These are phyloP conservation scores for Colletotrichum noveboracense DNA, from an alignment of 2,329 filamentous ascomycete species.

Conservation along the genomic window DNA sequence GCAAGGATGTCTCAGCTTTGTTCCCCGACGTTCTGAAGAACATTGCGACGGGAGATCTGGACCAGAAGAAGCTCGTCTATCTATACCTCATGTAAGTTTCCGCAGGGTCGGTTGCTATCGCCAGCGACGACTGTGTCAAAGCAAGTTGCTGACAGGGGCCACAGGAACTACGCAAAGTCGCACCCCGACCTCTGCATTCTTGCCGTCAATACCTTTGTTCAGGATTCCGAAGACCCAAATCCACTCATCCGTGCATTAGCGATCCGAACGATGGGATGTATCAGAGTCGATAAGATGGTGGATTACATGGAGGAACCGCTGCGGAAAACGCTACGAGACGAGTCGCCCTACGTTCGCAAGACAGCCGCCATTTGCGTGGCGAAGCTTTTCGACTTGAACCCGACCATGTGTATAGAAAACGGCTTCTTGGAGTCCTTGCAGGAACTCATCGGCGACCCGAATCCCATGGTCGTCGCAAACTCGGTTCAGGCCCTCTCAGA, in stretches of 20 bases:
- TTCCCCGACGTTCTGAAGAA: conserved; percentile 99
- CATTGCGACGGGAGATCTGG: conserved; percentile 90
- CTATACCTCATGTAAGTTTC: conserved; percentile 89
- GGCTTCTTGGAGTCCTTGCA: conserved; percentile 93
- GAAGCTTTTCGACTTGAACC: conserved; percentile 96
- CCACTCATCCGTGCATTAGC: conserved; percentile 93
- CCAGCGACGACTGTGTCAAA: not conserved
- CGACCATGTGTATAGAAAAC: conserved; percentile 91
- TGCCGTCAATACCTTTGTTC: conserved; percentile 98
- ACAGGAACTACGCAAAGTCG: conserved; percentile 98
- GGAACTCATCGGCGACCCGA: conserved; percentile 95
- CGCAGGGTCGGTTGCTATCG: not conserved
- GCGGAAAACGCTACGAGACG: conserved; percentile 93
- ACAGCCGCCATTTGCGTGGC: conserved; percentile 97
- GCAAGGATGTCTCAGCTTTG: conserved; percentile 96
- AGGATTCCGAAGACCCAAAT: conserved; percentile 98
- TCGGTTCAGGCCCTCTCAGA: conserved; percentile 93
- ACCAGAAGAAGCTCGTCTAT: conserved; percentile 99
- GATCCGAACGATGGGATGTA: conserved; percentile 98
- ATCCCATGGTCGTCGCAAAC: conserved; percentile 99
- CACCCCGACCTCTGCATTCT: conserved; percentile 98
- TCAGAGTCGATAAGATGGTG: conserved; percentile 98
- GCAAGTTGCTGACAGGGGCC: conserved; percentile 24
- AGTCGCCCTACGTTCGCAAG: conserved; percentile 98
- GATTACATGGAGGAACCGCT: conserved; percentile 99